phyloP scores from a whole-genome alignment of 1,284 basidiomycete species.

The Moesziomyces sp. region DNA sequence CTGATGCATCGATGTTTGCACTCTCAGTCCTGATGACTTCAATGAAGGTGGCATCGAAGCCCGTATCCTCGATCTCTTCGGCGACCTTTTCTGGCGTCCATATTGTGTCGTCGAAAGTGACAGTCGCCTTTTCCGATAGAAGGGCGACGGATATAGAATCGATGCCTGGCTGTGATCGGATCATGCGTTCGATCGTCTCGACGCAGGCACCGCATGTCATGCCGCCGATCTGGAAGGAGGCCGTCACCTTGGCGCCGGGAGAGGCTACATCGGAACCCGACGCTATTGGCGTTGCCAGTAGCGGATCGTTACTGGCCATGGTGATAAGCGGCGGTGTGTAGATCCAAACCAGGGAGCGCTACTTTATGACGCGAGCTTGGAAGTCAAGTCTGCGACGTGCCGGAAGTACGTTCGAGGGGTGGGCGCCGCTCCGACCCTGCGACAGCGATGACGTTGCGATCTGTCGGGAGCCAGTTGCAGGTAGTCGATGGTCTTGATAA shows the following conservation, averaged over 20 bases:
- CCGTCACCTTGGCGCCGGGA: conserved; percentile 33
- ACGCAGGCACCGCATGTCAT: conserved; percentile 92
- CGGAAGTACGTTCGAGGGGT: too few species aligned
- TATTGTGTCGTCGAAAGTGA: conserved; percentile 83
- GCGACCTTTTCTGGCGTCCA: conserved; percentile 79
- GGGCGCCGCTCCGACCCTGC: too few species aligned
- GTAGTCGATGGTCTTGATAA: too few species aligned
- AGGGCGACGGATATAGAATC: conserved; percentile 89
- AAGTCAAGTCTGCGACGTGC: too few species aligned
- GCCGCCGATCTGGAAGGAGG: conserved; percentile 82
- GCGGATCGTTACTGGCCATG: conserved; percentile 29
- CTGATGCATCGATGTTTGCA: background rate
- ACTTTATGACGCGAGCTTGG: too few species aligned
- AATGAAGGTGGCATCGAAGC: conserved; percentile 78
- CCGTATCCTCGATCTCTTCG: conserved; percentile 89
- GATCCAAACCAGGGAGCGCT: too few species aligned
- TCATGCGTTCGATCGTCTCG: conserved; percentile 92
- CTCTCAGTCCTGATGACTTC: conserved; percentile 30
- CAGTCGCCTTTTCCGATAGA: conserved; percentile 88
- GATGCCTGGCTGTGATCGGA: conserved; percentile 86
- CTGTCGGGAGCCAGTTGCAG: too few species aligned
- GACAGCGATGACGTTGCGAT: too few species aligned
- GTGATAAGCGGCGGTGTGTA: background rate
- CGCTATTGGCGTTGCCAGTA: conserved; percentile 19
- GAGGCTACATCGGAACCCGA: conserved; percentile 10